Conservation (phyloP, 257 asterid species). For the Schizonepeta tenuifolia region DNA sequence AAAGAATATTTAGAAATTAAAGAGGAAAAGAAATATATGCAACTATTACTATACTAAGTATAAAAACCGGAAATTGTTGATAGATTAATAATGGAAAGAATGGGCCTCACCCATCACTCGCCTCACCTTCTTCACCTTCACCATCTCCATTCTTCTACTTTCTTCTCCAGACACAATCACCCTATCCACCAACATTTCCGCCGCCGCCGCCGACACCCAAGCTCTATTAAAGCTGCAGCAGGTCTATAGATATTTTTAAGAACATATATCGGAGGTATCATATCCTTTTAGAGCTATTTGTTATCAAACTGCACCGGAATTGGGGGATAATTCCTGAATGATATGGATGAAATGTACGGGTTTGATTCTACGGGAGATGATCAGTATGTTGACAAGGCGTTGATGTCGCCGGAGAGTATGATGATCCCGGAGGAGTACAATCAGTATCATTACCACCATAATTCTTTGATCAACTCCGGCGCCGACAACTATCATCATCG, state of each 20-base stretch:
- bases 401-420: slow-evolving; percentile 45
- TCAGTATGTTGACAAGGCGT: slow-evolving; percentile 28
- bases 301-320: too few relatives aligned
- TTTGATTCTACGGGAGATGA: slow-evolving; percentile 23
- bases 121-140: slow-evolving; percentile 39
- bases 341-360: slow-evolving; percentile 45
- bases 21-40: not conserved
- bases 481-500: not conserved
- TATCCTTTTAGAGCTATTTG: too few relatives aligned
- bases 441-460: slow-evolving; percentile 13
- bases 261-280: too few relatives aligned
- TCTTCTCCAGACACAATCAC: slow-evolving; percentile 23
- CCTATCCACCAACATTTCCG: not conserved
- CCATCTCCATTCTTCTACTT: slow-evolving; percentile 1
- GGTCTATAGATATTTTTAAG: not conserved
- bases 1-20: not conserved
- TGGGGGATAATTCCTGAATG: not conserved
- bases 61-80: slow-evolving; percentile 27
- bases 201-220: not conserved
- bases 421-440: slow-evolving; percentile 40
- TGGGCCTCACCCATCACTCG: slow-evolving; percentile 40
- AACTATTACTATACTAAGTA: not conserved
- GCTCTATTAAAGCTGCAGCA: not conserved
- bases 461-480: slow-evolving; percentile 27
- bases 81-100: slow-evolving; percentile 38